phyloP scores from a whole-genome alignment of 768 basidiomycete genomes.

The Naganishia antarctica region DNA sequence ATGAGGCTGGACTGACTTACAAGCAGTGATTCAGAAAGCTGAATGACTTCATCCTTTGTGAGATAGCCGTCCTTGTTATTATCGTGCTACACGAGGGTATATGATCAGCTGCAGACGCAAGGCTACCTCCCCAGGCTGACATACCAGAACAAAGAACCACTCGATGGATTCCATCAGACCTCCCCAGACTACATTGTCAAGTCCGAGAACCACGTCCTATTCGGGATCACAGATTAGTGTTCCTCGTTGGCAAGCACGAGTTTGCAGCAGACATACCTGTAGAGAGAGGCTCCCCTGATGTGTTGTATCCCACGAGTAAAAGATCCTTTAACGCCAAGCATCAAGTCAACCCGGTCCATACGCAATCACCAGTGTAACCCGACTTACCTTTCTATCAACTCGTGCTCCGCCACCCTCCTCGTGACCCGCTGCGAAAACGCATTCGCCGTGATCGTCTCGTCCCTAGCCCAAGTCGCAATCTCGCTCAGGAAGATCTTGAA shows the following conservation, averaged over 20 bases:
- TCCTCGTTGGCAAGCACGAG: neutral
- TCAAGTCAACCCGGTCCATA: neutral
- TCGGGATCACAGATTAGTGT: neutral
- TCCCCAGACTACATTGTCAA: slow-evolving; percentile 89
- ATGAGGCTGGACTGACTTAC: slow-evolving; percentile 54
- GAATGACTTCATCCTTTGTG: slow-evolving; percentile 93
- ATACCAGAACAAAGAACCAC: slow-evolving; percentile 84
- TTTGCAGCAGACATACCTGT: slow-evolving; percentile 57
- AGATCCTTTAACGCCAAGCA: slow-evolving; percentile 52
- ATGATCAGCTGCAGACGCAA: slow-evolving; percentile 12
- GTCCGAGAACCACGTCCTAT: slow-evolving; percentile 80
- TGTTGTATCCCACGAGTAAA: slow-evolving; percentile 87
- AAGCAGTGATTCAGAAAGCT: slow-evolving; percentile 86
- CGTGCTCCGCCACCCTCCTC: slow-evolving; percentile 87
- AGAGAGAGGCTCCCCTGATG: slow-evolving; percentile 78
- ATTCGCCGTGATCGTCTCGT: slow-evolving; percentile 86
- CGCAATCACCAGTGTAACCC: neutral
- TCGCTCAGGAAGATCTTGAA: slow-evolving; percentile 88
- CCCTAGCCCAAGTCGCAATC: slow-evolving; percentile 89
- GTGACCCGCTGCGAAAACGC: slow-evolving; percentile 89
- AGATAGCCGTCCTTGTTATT: slow-evolving; percentile 93
- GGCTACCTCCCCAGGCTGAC: neutral
- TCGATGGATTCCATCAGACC: slow-evolving; percentile 98
- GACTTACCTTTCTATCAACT: slow-evolving; percentile 72
- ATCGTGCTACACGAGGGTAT: slow-evolving; percentile 35